Percentiles rank a stretch among this genome's conserved stretches.
These are phyloP conservation scores for Porodaedalea pini DNA, from an alignment of 1,284 basidiomycete species.

Conservation along the genomic window DNA sequence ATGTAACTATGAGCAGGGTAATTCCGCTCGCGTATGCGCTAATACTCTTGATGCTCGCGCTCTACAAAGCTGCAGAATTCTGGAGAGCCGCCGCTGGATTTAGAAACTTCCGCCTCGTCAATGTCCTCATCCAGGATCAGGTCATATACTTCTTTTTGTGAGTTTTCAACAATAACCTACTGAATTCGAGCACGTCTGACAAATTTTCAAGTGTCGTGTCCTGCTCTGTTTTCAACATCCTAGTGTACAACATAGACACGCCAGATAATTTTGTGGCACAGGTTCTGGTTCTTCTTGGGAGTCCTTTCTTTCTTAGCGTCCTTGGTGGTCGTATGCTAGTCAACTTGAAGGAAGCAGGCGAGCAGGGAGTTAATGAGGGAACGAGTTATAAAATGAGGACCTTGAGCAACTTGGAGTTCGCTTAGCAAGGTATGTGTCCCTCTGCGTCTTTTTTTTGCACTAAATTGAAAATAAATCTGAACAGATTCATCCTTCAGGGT, in stretches of 20 bases:
- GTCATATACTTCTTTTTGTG: slow-evolving; percentile 2
- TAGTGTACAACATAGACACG: neutral
- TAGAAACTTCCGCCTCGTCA: neutral
- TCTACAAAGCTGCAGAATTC: neutral
- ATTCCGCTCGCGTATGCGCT: neutral
- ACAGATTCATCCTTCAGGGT: too few species aligned
- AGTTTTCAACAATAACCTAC: neutral
- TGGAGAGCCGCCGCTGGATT: neutral
- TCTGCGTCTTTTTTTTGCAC: too few species aligned
- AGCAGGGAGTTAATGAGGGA: neutral
- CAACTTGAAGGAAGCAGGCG: slow-evolving; percentile 9
- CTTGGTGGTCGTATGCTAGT: slow-evolving; percentile 1
- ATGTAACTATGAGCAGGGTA: neutral
- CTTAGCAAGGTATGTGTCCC: too few species aligned
- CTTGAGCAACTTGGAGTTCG: neutral
- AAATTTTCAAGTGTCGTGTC: neutral
- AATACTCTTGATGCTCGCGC: neutral
- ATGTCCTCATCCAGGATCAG: slow-evolving; percentile 2
- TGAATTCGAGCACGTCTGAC: neutral
- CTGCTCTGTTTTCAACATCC: neutral
- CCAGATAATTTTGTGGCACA: neutral
- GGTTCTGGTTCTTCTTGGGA: neutral
- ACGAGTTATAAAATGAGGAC: neutral
- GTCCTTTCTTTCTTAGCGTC: slow-evolving; percentile 1
- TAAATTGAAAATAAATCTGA: too few species aligned